These are phyloP conservation scores for Stachybotrys elegans DNA, from an alignment of 2,329 filamentous ascomycete species.

Conservation along the genomic window DNA sequence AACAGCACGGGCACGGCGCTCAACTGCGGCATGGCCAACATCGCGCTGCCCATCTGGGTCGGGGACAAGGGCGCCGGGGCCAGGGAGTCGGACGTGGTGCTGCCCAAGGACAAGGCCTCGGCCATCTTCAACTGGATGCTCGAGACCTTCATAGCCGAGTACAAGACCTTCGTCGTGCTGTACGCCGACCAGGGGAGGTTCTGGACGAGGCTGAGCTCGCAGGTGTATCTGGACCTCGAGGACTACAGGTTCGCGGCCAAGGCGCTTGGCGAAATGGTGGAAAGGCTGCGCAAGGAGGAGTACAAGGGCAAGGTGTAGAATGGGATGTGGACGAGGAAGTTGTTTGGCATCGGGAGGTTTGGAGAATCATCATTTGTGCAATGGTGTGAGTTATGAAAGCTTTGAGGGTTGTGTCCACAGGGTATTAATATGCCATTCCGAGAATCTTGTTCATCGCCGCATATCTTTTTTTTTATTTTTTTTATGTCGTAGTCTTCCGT, in stretches of 20 bases:
- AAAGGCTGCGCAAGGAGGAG: constrained; percentile 32
- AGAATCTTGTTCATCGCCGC: no score
- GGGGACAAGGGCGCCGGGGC: constrained; percentile 16
- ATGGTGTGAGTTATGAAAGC: no score
- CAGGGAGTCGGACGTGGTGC: constrained; percentile 20
- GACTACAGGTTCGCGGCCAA: constrained; percentile 71
- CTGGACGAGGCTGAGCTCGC: constrained; percentile 72
- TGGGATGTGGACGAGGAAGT: no score
- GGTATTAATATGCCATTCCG: no score
- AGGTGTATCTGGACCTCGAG: constrained; percentile 74
- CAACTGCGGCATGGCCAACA: constrained; percentile 66
- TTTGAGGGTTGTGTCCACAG: no score
- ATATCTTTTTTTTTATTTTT: no score
- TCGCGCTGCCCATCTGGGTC: constrained; percentile 61
- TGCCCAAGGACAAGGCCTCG: constrained; percentile 24
- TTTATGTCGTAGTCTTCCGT: no score
- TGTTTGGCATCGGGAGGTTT: no score
- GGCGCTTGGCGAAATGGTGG: constrained; percentile 46
- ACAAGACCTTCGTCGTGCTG: constrained; percentile 66
- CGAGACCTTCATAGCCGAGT: constrained; percentile 47
- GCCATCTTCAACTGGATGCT: constrained; percentile 54
- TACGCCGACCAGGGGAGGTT: constrained; percentile 55
- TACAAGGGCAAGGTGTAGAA: constrained; percentile 18
- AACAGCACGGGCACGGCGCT: constrained; percentile 57
- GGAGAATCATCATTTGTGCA: no score